These are phyloP conservation scores for Arabidopsis arenosa DNA, from an alignment of 345 rosid genomes.

Conservation along the genomic window DNA sequence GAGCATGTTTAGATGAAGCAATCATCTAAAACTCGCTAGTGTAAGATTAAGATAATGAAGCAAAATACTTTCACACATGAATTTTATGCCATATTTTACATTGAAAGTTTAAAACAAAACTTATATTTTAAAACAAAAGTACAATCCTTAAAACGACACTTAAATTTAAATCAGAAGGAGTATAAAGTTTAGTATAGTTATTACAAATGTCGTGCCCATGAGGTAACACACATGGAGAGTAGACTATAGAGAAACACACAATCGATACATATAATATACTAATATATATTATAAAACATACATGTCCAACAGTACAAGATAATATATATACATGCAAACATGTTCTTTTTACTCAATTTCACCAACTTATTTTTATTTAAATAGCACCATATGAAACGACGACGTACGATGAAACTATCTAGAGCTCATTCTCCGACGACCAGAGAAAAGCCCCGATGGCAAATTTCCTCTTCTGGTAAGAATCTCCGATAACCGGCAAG, in stretches of 20 bases:
- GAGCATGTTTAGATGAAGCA: not conserved
- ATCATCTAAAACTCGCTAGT: not conserved
- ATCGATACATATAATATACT: not conserved
- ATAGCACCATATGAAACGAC: slow-evolving; percentile 4
- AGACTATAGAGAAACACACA: slow-evolving; percentile 8
- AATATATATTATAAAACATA: slow-evolving; percentile 3
- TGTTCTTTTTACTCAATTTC: not conserved
- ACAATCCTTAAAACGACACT: too few species aligned
- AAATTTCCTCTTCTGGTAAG: slow-evolving; percentile 55
- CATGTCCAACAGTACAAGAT: not conserved
- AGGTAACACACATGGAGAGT: slow-evolving; percentile 26
- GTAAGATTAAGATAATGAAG: not conserved
- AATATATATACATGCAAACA: slow-evolving; percentile 10
- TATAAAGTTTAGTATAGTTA: not conserved
- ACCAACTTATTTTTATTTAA: slow-evolving; percentile 9
- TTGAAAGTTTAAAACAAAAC: too few species aligned
- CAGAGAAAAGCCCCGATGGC: slow-evolving; percentile 77
- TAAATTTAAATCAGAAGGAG: too few species aligned
- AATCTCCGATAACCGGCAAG: slow-evolving; percentile 52
- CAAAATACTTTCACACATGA: not conserved
- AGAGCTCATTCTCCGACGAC: slow-evolving; percentile 42
- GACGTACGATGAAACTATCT: slow-evolving; percentile 11
- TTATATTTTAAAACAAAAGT: too few species aligned
- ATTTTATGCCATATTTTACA: too few species aligned
- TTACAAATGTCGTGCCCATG: slow-evolving; percentile 15